A percentile compares a stretch with the other conserved stretches of the same genome.
These are phyloP conservation scores for Comarum palustre DNA, from an alignment of 306 rosid species.

Conservation along the genomic window DNA sequence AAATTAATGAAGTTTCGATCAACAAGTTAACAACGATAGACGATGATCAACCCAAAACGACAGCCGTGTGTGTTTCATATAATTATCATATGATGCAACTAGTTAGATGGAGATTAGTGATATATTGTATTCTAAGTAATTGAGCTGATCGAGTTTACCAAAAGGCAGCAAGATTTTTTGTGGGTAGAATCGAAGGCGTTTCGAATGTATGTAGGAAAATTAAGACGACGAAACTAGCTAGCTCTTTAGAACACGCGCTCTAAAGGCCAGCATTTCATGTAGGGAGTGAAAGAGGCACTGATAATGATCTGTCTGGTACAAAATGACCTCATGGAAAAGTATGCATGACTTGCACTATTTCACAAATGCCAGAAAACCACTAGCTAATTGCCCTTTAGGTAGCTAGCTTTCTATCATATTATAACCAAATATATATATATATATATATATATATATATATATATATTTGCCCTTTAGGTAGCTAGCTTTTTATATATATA, in stretches of 20 bases:
- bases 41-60: neutral
- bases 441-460: too few relatives aligned
- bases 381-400: neutral
- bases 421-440: too few relatives aligned
- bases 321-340: neutral
- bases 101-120: neutral
- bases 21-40: too few relatives aligned
- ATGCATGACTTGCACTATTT: constrained; percentile 3
- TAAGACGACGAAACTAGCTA: neutral
- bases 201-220: neutral
- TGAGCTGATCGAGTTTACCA: constrained; percentile 3
- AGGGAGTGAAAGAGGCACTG: neutral
- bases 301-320: neutral
- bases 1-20: too few relatives aligned
- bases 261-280: neutral
- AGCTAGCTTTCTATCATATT: neutral
- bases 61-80: neutral
- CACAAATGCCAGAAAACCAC: neutral
- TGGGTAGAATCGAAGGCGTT: constrained; percentile 1
- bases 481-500: neutral
- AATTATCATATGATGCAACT: neutral
- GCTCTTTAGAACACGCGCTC: constrained; percentile 1
- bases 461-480: neutral
- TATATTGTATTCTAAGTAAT: neutral
- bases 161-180: neutral